Evolutionary conservation across 805 yeast species (phyloP).

Genomic region (Maudiozyma barnettii): DNA sequence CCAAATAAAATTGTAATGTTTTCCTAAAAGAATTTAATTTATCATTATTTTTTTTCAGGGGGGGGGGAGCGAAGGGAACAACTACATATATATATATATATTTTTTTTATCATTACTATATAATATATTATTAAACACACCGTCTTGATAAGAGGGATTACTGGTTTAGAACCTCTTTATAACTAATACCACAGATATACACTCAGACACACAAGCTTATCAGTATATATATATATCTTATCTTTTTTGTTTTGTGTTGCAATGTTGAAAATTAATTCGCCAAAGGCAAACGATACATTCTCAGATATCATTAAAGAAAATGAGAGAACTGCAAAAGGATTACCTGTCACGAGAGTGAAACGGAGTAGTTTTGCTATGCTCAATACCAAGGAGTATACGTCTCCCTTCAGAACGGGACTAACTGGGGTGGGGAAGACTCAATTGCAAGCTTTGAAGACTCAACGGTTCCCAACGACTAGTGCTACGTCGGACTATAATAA

Average conservation of each 20-base stretch:
- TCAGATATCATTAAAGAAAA: neutral
- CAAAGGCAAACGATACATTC: neutral
- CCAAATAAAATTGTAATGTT: too few species aligned
- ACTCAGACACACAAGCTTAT: too few species aligned
- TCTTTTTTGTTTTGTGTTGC: too few species aligned
- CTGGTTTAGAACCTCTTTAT: too few species aligned
- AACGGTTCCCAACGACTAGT: conserved; percentile 22
- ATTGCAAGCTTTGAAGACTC: conserved; percentile 5
- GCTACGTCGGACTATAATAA: conserved; percentile 19
- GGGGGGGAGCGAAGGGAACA: too few species aligned
- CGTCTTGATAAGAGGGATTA: too few species aligned
- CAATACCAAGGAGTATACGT: conserved; percentile 4
- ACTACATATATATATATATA: too few species aligned
- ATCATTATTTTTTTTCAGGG: too few species aligned
- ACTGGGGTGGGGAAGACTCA: neutral
- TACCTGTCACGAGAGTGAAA: neutral
- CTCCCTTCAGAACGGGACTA: conserved; percentile 8
- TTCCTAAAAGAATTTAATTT: too few species aligned
- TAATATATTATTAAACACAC: too few species aligned
- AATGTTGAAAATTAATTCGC: conserved; percentile 2
- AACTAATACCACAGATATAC: too few species aligned
- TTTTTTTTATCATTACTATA: too few species aligned
- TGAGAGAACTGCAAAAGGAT: neutral
- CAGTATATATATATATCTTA: neutral
- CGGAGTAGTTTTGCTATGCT: neutral